Base-by-base conservation (phyloP, 2,329 filamentous ascomycete genomes). In the Penicillium sp. region DNA sequence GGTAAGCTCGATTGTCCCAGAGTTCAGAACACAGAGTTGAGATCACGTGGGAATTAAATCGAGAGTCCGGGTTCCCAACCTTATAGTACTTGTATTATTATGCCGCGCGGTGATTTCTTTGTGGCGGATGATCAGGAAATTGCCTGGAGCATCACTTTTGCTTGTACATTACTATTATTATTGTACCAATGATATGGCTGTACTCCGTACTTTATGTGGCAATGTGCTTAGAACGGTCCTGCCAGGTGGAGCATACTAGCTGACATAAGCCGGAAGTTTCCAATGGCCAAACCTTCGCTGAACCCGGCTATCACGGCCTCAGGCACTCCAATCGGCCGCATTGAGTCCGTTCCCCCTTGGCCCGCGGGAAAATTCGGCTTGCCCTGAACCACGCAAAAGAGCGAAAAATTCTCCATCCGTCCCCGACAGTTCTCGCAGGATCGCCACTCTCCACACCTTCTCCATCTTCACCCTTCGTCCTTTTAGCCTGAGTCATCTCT, bases 371-470 rank as follows among this genome's bases (percentile, higher is more conserved):
- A 38, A 39, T 11, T 42, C 61, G 58, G 57, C 31, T 57, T 22
- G 61, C 58, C 63, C 63, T 66, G 63, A 64, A 50, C 63, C 60
- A 58, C 59, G 59, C 20, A 15, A 31, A 51, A 34, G 15, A 38
- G 39, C 31, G 45, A 57, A 64, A 66, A 63, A 62, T 22, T 22
- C 55, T 63, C 63, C 53, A 58, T 60, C 57, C 58, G 8, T 17
- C 5, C n/a, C 57, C 61, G 61, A 62, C 62, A 55, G 57, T 57
- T 59, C 41, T 50, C 43, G 48, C 45, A 60, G 54, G 59, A 63
- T 65, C 61, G 63, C 63, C 63, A 63, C 62, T 22, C 37, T 35
- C 20, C 56, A 58, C 57, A 61, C 63, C 42, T 63, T 60, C 54
- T 48, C 49, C 59, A 58, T 52, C 50, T 45, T 56, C 57, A 22